A percentile compares a stretch with the other conserved stretches of the same genome.
phyloP scores from a whole-genome alignment of 805 yeast genomes.

The Ogataea dorogensis region DNA sequence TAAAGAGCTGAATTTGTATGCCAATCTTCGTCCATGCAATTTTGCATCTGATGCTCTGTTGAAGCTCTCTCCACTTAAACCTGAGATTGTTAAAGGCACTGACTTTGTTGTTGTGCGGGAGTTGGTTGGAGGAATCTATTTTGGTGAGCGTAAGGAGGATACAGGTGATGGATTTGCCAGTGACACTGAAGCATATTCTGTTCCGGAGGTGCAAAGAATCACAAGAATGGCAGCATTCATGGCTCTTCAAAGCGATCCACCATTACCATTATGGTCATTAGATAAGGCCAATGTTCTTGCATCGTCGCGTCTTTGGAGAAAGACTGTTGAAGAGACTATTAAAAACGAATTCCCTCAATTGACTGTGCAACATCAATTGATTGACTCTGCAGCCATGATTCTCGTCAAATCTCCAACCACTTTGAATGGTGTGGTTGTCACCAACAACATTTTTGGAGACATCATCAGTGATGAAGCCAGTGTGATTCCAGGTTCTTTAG shows the following conservation, averaged over 20 bases:
- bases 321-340: conserved; percentile 83
- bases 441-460: conserved; percentile 97
- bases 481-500: conserved; percentile 96
- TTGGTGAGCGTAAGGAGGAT: conserved; percentile 94
- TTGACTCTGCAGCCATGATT: conserved; percentile 99
- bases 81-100: conserved; percentile 85
- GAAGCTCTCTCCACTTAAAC: conserved; percentile 83
- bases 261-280: conserved; percentile 91
- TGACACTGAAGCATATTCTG: conserved; percentile 92
- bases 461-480: conserved; percentile 97
- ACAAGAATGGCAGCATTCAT: conserved; percentile 98
- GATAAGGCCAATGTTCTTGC: conserved; percentile 98
- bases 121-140: conserved; percentile 96
- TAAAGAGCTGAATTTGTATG: conserved; percentile 90
- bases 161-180: conserved; percentile 82
- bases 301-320: conserved; percentile 94
- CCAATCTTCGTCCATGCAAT: conserved; percentile 95
- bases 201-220: conserved; percentile 90
- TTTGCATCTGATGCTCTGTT: conserved; percentile 83
- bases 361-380: conserved; percentile 86
- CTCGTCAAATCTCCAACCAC: conserved; percentile 87
- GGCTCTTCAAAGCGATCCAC: conserved; percentile 92
- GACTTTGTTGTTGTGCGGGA: conserved; percentile 93
- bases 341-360: conserved; percentile 87
- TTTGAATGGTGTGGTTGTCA: conserved; percentile 88